Percentiles rank a stretch among this genome's conserved stretches.
Conservation (phyloP, 1,284 basidiomycete species). For the Boletus sp. region DNA sequence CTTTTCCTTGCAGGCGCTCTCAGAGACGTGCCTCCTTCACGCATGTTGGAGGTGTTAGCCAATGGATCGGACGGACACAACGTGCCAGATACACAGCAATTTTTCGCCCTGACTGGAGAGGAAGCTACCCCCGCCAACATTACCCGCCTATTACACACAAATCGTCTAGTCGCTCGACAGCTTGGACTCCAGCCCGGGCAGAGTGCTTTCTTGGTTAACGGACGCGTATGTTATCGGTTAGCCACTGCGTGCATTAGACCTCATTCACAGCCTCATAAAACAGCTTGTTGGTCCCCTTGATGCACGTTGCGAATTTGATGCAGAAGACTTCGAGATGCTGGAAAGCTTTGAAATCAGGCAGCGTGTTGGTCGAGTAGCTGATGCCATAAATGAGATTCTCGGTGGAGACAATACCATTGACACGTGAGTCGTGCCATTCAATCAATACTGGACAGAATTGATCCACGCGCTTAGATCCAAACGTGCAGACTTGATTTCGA, state of each 20-base stretch:
- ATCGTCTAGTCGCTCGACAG: conserved; percentile 45
- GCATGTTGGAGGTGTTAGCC: conserved; percentile 19
- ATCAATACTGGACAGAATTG: neutral
- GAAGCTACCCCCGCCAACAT: conserved; percentile 32
- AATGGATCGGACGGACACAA: neutral
- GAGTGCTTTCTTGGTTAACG: conserved; percentile 71
- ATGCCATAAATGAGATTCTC: conserved; percentile 55
- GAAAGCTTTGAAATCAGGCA: conserved; percentile 70
- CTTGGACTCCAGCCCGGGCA: conserved; percentile 57
- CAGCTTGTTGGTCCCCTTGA: conserved; percentile 66
- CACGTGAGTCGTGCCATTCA: conserved; percentile 35
- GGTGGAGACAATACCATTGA: conserved; percentile 42
- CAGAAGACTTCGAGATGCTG: conserved; percentile 66
- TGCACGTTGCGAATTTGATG: conserved; percentile 47
- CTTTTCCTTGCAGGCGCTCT: conserved; percentile 18
- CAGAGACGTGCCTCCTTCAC: conserved; percentile 11
- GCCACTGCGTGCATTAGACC: neutral
- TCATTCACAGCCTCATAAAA: conserved; percentile 10
- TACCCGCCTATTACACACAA: conserved; percentile 32
- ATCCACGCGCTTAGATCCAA: conserved; percentile 39
- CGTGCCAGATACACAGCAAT: conserved; percentile 30
- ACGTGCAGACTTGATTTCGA: conserved; percentile 57
- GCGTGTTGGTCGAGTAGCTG: conserved; percentile 63
- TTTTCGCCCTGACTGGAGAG: conserved; percentile 36
- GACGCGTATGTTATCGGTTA: conserved; percentile 53